Base-by-base conservation (phyloP, 495 filamentous ascomycete genomes). In the Penicillium roqueforti region DNA sequence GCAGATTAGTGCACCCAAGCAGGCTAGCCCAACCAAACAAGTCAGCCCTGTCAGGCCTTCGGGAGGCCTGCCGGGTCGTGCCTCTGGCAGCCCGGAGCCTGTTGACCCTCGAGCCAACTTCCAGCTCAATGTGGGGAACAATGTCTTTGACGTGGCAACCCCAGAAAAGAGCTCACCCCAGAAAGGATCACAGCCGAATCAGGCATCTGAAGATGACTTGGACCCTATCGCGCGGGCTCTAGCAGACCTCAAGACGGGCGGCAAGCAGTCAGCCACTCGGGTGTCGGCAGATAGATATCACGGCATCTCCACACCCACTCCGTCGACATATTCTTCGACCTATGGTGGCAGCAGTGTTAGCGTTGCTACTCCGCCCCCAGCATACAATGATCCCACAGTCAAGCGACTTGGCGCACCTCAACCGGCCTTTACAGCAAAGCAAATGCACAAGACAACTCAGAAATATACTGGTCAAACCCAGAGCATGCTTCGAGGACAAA, bases 91-190 rank as follows among this genome's bases (percentile, higher is more conserved):
- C 62, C 89, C 91, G 2, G 95, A 99, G 46, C 93, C 91, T 3
- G 91, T 92, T 26, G 92, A 96, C 67, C 92, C 95, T 31, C 82
- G 92, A 34, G 88, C 95, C 41, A 95, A 87, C 68, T 85, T 97
- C 63, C 92, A 96, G 42, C 79, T 99, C n/a, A 96, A 96, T 67
- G 82, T 99, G 16, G 95, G 95, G 7, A 87, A 90, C 62, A 99
- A 97, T 60, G 91, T 97, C 22, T 97, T 99, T 71, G 86, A 96
- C 60, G 92, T 99, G 7, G 87, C 89, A n/a, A 87, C 88, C 6
- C 87, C 91, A 0, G 89, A 92, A 51, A 72, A 72, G 36, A 69
- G 69, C 43, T 48, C 64, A 3, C 26, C 53, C 6, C 73, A 66
- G 32, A 71, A 72, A 44, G 65, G 63, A 16, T 51, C 76, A 2